Base-by-base conservation (phyloP, 2,329 filamentous ascomycete genomes). In the Orbilia javanica region DNA sequence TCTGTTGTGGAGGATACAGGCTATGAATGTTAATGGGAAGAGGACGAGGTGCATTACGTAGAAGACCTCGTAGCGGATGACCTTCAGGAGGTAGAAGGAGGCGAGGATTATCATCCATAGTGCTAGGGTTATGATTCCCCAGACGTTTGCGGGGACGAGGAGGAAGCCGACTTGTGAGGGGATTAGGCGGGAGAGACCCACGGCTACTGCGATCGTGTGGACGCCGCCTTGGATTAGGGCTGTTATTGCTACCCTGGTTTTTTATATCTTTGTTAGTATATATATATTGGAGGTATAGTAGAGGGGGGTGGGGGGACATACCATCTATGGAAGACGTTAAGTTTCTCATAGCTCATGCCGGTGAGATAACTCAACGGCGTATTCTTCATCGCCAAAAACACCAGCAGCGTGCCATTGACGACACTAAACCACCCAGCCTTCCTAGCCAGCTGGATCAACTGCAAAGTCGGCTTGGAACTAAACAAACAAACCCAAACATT, bases 341-440 rank as follows among this genome's bases (percentile, higher is more conserved):
- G 39, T 48, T 79, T 79, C 69, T 79, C 75, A 44, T 79, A 79
- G 52, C 69, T 73, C 64, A 79, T 74, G 4, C 75, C 75, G 0
- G 75, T 79, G 8, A 79, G 34, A 39, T 69, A 79, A 50, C 60
- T 65, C 69, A 79, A 70, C 46, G 75, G 75, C 20, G 75, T 79
- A 53, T 79, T 79, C 69, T 79, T 79, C 75, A 79, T 79, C 25
- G 75, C 75, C 68, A 79, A 60, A 55, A 79, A 79, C 29, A 79
- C 64, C 46, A 79, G 39, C 13, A 79, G 55, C 8, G 75, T 79
- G 2, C 69, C 75, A 44, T 79, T 79, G 4, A 79, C 75, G 18
- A 79, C 64, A 42, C 69, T 73, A 55, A 79, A 79, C 75, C 75
- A 79, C 15, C 75, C 74, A 13, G 25, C 18, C 50, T 74, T 79